Evolutionary conservation across 1,284 basidiomycete genomes (phyloP).

Genomic region (Rhodotorula sp.): DNA sequence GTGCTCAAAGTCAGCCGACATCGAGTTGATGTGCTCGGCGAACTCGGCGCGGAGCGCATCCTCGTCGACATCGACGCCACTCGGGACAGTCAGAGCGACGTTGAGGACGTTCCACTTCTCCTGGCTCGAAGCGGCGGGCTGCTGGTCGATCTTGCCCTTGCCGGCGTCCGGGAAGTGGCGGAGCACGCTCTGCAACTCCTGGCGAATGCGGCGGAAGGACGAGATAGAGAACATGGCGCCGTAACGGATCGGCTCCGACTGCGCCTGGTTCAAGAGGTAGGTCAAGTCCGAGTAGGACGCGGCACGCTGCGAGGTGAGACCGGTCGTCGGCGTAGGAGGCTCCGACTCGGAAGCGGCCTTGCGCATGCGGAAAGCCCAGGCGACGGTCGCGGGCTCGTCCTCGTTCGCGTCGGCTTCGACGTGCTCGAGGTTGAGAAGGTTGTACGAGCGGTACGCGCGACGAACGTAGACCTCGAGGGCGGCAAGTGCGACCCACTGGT

Average conservation of each 20-base stretch:
- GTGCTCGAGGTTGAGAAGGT: conserved; percentile 85
- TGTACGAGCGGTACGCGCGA: conserved; percentile 94
- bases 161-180: conserved; percentile 41
- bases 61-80: conserved; percentile 71
- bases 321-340: conserved; percentile 33
- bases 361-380: conserved; percentile 91
- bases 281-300: conserved; percentile 91
- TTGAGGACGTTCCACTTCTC: conserved; percentile 74
- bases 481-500: conserved; percentile 81
- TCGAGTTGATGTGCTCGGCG: conserved; percentile 69
- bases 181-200: conserved; percentile 58
- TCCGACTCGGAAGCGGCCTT: conserved; percentile 59
- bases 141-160: conserved; percentile 26
- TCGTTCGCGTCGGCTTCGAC: conserved; percentile 79
- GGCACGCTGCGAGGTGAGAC: conserved; percentile 39
- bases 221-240: conserved; percentile 88
- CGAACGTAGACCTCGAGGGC: conserved; percentile 95
- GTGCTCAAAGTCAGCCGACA: conserved; percentile 61
- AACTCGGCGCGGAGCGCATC: conserved; percentile 74
- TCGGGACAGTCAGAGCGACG: conserved; percentile 80
- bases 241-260: conserved; percentile 79
- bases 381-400: conserved; percentile 76
- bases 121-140: conserved; percentile 20
- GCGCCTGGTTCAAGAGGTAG: conserved; percentile 75
- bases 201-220: conserved; percentile 65